Base-by-base conservation (phyloP, 1,139 yeast genomes). In the Hemisphaericaspora lyxosophila region DNA sequence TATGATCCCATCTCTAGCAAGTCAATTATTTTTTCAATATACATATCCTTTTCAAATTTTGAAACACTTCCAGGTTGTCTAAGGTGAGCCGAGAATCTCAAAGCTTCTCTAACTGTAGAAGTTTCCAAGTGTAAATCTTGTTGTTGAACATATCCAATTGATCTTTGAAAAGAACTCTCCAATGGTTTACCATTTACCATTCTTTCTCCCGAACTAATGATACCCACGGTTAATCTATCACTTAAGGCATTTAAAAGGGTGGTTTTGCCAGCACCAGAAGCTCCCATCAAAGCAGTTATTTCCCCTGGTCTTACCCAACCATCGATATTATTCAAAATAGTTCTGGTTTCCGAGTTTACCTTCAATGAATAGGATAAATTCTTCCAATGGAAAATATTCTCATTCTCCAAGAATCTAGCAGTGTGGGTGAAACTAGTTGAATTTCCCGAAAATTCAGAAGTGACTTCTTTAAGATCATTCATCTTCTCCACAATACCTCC, bases 381-480 rank as follows among this genome's bases (percentile, higher is more conserved):
- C 56, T 78, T 77, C 94, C 94, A 85, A 56, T 83, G 88, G 75
- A 84, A 85, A 38, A 81, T 77, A 36, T 81, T 29, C 26, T 23
- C 23, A 9, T 13, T 17, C 7, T 16, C 28, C 5, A 16, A 12
- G 13, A 31, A 17, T 4, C n/a, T 13, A 7, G 15, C 9, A 8
- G 7, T 15, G 11, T 22, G 9, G 15, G n/a, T 26, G 17, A 26
- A 3, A 23, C 23, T 13, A 8, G 34, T 13, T 5, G 32, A 29
- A 29, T 24, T 18, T 18, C 32, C 20, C 9, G 16, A 12, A 29
- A 13, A 16, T 18, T 29, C 18, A 17, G 12, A 12, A 20, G 11
- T 20, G n/a, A n/a, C n/a, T 20, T 20, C 11, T 11, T 20, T 8
- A 20, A 8, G 23, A 7, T 29, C 32, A 15, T 26, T 4, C 9